phyloP scores from a whole-genome alignment of 2,329 filamentous ascomycete species.

The Cordyceps fumosorosea region DNA sequence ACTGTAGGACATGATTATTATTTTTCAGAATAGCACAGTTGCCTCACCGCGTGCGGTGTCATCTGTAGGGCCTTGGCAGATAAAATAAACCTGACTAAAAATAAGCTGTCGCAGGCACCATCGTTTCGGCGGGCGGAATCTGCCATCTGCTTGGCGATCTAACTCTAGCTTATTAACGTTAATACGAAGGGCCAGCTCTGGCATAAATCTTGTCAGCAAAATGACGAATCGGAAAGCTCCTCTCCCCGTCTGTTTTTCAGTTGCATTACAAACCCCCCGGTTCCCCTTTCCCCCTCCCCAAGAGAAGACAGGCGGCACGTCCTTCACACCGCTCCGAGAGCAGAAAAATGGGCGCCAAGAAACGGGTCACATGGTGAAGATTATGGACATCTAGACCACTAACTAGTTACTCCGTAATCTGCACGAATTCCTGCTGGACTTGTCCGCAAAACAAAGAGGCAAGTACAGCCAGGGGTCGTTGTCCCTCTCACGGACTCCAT shows the following conservation, averaged over 20 bases:
- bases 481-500: neutral
- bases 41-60: neutral
- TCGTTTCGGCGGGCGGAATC: conserved; percentile 1
- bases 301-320: neutral
- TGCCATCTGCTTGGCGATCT: conserved; percentile 9
- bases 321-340: neutral
- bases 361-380: neutral
- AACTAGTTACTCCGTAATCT: too few relatives aligned
- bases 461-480: neutral
- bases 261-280: neutral
- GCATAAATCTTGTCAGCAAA: neutral
- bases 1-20: neutral
- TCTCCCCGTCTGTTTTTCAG: too few relatives aligned
- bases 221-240: neutral
- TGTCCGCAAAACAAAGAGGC: neutral
- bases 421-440: too few relatives aligned
- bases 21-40: neutral
- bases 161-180: neutral
- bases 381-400: neutral
- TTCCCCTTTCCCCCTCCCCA: neutral
- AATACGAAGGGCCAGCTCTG: neutral
- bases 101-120: neutral
- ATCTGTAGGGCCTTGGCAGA: neutral
- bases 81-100: neutral
- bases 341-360: neutral